Evolutionary conservation across 331 rosid species (phyloP).

Genomic region (Malus hybrid): DNA sequence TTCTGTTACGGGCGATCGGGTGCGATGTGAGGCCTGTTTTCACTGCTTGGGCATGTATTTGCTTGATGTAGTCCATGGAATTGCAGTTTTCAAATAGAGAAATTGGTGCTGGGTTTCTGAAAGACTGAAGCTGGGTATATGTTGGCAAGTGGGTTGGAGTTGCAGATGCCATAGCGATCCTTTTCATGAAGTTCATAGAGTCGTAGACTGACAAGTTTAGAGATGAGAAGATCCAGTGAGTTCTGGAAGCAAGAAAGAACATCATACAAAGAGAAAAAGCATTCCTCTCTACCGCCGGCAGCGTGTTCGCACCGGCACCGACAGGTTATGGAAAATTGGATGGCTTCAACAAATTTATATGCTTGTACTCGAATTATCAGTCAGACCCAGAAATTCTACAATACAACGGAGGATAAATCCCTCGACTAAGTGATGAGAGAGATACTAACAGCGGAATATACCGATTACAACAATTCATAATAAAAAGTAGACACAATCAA

Average conservation of each 20-base stretch:
- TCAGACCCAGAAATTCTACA: no score
- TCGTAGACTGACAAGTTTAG: slow-evolving; percentile 20
- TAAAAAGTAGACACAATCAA: background rate
- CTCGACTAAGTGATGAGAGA: no score
- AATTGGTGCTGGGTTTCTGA: slow-evolving; percentile 13
- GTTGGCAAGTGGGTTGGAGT: slow-evolving; percentile 14
- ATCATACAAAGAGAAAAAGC: slow-evolving; percentile 3
- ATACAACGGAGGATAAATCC: no score
- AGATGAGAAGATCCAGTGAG: slow-evolving; percentile 10
- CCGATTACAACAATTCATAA: no score
- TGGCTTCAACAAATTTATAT: background rate
- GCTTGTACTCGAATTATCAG: no score
- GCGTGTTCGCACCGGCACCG: no score
- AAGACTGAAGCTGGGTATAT: slow-evolving; percentile 1
- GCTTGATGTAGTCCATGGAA: slow-evolving; percentile 60
- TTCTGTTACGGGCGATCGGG: slow-evolving; percentile 28
- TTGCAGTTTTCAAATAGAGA: slow-evolving; percentile 41
- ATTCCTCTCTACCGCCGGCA: no score
- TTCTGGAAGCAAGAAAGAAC: slow-evolving; percentile 7
- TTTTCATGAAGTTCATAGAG: slow-evolving; percentile 18
- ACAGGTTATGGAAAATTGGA: background rate
- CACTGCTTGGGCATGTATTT: slow-evolving; percentile 56
- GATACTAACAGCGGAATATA: no score
- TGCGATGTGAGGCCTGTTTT: slow-evolving; percentile 39
- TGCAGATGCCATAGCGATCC: slow-evolving; percentile 28